Evolutionary conservation across 1,284 basidiomycete species (phyloP), one percentile per base, ranked within the genome.

Genomic region (Cystobasidium pallidum): DNA sequence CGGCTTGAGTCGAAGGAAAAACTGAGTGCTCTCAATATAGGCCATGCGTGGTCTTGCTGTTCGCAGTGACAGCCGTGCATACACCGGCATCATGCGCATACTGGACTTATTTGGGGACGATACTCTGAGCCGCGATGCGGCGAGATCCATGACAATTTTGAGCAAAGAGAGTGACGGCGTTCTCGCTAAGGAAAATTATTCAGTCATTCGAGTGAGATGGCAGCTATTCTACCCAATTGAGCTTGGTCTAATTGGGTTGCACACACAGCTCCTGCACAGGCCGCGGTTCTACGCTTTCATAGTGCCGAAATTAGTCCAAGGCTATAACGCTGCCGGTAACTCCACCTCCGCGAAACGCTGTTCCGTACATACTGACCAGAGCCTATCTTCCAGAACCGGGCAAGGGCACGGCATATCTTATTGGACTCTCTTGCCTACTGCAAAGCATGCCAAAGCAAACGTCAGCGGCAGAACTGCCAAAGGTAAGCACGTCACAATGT

Each of bases 371-470:
- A n/a, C n/a, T n/a, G n/a, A n/a, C n/a, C n/a, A n/a, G 24, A 52
- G 24, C 39, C 41, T 24, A 11, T 54, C 68, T 19, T 13, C 34
- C 39, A 74, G 73, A 43, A 6, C 13, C 66, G 19, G 51, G 34
- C 10, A 64, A 72, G 28, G 73, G 49, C 10, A 71, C 85, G 1
- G 87, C 92, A 1, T 89, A 91, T 79, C 86, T 99, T 4, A 87
- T 93, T 24, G 91, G 93, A 1, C 85, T 99, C 17, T 88, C 91
- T 0, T 88, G 89, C 8, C 83, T 98, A 8, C 86, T 98, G 70
- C 89, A 88, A 62, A 86, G 89, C 7, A 86, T 93, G 17, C 93
- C 94, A 0, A 89, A 89, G 73, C 85, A 88, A 0, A 82, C 90
- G 3, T 92, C 91, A 77, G 82, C 84, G 2, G 79, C 82, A 39